Percentiles rank a stretch among this genome's conserved stretches.
Conservation (phyloP, 1,284 basidiomycete genomes). For the Ceratobasidium papillatum region DNA sequence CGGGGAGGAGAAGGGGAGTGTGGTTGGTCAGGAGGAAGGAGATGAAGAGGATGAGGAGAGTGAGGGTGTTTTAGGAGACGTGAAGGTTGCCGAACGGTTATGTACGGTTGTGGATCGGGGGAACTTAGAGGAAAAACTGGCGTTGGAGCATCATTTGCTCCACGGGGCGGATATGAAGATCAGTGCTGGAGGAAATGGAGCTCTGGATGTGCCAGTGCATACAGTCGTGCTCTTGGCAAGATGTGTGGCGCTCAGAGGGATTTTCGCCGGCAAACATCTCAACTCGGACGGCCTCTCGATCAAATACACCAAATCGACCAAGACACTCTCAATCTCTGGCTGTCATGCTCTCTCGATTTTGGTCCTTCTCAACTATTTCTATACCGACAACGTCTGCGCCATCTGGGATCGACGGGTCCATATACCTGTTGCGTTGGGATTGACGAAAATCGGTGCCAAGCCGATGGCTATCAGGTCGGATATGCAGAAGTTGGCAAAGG, state of each 20-base stretch:
- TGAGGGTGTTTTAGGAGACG: slow-evolving; percentile 53
- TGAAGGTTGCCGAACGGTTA: slow-evolving; percentile 50
- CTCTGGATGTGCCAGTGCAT: slow-evolving; percentile 69
- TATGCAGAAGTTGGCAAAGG: slow-evolving; percentile 61
- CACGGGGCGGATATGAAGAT: slow-evolving; percentile 74
- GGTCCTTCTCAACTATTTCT: slow-evolving; percentile 85
- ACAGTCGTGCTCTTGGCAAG: slow-evolving; percentile 70
- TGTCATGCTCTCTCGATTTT: slow-evolving; percentile 74
- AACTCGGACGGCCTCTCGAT: slow-evolving; percentile 47
- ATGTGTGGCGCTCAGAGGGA: slow-evolving; percentile 58
- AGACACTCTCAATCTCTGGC: slow-evolving; percentile 57
- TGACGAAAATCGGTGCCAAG: slow-evolving; percentile 56
- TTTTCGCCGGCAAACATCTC: slow-evolving; percentile 56
- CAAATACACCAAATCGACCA: slow-evolving; percentile 47
- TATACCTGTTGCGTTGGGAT: slow-evolving; percentile 57
- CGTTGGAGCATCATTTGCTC: slow-evolving; percentile 38
- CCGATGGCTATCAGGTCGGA: slow-evolving; percentile 68
- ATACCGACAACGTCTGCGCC: slow-evolving; percentile 83
- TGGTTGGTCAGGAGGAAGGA: slow-evolving; percentile 47
- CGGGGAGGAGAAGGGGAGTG: slow-evolving; percentile 26
- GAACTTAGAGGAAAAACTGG: neutral
- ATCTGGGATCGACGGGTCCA: slow-evolving; percentile 86
- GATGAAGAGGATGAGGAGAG: slow-evolving; percentile 53
- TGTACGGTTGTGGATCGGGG: slow-evolving; percentile 49
- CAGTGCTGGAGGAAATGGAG: slow-evolving; percentile 46